Evolutionary conservation across 148 eudicot genomes (phyloP).

Genomic region (Suaeda aralocaspica): DNA sequence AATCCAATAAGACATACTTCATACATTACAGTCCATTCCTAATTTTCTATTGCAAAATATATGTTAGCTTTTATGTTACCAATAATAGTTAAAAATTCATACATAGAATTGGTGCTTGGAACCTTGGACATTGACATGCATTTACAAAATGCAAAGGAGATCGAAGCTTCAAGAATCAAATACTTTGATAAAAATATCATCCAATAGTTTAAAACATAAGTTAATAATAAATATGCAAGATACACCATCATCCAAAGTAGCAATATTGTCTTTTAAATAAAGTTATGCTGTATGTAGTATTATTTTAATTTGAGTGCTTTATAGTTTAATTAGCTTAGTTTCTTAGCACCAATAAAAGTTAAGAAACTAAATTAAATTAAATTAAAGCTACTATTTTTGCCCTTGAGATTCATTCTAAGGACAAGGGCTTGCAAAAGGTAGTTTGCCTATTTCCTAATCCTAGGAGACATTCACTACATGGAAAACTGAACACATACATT

Average conservation of each 20-base stretch:
- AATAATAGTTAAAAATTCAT: too few species aligned
- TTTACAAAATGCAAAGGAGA: too few species aligned
- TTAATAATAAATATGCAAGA: background rate
- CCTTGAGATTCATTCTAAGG: conserved; percentile 17
- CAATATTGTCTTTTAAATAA: background rate
- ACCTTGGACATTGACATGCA: too few species aligned
- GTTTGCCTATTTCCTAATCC: conserved; percentile 9
- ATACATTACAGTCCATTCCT: too few species aligned
- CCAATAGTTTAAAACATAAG: too few species aligned
- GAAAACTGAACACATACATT: background rate
- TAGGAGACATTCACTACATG: conserved; percentile 11
- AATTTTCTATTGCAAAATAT: too few species aligned
- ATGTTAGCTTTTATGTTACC: too few species aligned
- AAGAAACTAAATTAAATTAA: background rate
- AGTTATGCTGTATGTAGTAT: background rate
- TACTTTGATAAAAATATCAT: too few species aligned
- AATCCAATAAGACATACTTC: too few species aligned
- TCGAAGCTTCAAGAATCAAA: too few species aligned
- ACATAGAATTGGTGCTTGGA: too few species aligned
- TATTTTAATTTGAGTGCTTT: background rate
- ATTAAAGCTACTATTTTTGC: background rate
- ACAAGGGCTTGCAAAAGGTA: background rate
- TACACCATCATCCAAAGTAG: background rate
- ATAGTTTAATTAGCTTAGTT: background rate
- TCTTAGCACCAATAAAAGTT: background rate